Conservation (phyloP, 2,329 filamentous ascomycete genomes). For the Hymenoscyphus fructigenus region DNA sequence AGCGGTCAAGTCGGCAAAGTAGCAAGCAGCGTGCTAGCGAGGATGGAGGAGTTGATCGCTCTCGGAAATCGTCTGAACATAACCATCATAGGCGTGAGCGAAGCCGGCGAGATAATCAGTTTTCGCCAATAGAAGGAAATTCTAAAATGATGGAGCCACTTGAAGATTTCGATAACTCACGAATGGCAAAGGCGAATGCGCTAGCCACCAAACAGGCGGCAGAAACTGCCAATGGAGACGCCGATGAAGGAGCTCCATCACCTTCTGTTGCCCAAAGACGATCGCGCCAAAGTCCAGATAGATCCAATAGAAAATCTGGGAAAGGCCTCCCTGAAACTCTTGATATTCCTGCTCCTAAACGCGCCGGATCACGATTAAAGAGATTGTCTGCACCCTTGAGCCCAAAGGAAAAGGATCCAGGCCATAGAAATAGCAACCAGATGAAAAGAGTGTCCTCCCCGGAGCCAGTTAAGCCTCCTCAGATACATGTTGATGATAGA, state of each 20-base stretch:
- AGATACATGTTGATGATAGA: slow-evolving; percentile 60
- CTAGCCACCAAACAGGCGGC: slow-evolving; percentile 26
- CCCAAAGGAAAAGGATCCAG: slow-evolving; percentile 33
- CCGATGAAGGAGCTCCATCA: slow-evolving; percentile 67
- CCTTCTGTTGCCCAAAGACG: slow-evolving; percentile 65
- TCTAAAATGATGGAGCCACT: slow-evolving; percentile 34
- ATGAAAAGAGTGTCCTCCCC: slow-evolving; percentile 30
- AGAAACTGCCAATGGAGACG: slow-evolving; percentile 24
- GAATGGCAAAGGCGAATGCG: slow-evolving; percentile 28
- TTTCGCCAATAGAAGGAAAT: slow-evolving; percentile 29
- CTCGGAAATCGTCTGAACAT: slow-evolving; percentile 20
- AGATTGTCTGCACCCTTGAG: slow-evolving; percentile 53
- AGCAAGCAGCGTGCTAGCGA: slow-evolving; percentile 41
- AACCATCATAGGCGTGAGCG: slow-evolving; percentile 25
- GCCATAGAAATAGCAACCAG: slow-evolving; percentile 41
- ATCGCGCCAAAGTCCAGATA: slow-evolving; percentile 43
- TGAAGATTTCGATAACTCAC: slow-evolving; percentile 35
- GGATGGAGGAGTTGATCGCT: slow-evolving; percentile 27
- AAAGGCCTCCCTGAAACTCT: slow-evolving; percentile 49
- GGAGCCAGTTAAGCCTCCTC: slow-evolving; percentile 27
- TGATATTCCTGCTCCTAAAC: slow-evolving; percentile 53
- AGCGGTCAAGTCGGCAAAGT: slow-evolving; percentile 48
- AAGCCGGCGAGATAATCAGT: slow-evolving; percentile 24
- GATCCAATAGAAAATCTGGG: slow-evolving; percentile 41
- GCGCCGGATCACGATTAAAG: slow-evolving; percentile 58